Base-by-base conservation (phyloP, 2,329 filamentous ascomycete species). In the Ophiocordyceps camponoti-floridani region DNA sequence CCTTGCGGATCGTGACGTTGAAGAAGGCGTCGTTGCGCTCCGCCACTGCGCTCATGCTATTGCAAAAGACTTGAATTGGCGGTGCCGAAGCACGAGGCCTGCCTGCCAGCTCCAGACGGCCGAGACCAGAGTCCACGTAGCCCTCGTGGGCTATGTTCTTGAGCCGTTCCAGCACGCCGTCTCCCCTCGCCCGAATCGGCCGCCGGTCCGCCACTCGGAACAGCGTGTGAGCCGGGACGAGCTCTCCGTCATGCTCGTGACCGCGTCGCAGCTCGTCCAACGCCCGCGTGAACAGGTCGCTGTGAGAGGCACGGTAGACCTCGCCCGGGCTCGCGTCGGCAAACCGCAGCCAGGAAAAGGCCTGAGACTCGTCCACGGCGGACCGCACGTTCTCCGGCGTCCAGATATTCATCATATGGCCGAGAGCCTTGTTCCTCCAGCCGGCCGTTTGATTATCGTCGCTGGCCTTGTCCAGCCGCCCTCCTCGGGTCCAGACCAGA, bases 271-370 rank as follows among this genome's bases (percentile, higher is more conserved):
- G 58, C 42, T 82, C 68, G 43, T 77, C 71, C 1, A 81, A 64
- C 4, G 85, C 82, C 37, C 88, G 83, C 45, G 82, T 70, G 52
- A 94, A 84, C 2, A 93, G 52, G 47, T 80, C 79, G 44, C 72
- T 69, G 52, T 79, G 82, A 4, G 82, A 82, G 30, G 79, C 73
- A 45, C 71, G 69, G 47, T 81, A 83, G 1, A 77, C 79, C 49
- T 96, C 88, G 10, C 71, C 70, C 2, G 79, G 67, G 13, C 86
- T 91, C 0, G 73, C 68, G 53, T 94, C 85, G 4, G 83, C 76
- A 54, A 98, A 94, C 4, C 87, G 79, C 47, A 96, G 70, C 78
- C 87, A 98, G 0, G 88, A 89, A 61, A 96, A 96, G 2, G 78
- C 73, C 13, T 77, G 73, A 43, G 73, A 69, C 1, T 73, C 70